These are phyloP conservation scores for Penicillium griseofulvum DNA, from an alignment of 2,329 filamentous ascomycete species.

Conservation along the genomic window DNA sequence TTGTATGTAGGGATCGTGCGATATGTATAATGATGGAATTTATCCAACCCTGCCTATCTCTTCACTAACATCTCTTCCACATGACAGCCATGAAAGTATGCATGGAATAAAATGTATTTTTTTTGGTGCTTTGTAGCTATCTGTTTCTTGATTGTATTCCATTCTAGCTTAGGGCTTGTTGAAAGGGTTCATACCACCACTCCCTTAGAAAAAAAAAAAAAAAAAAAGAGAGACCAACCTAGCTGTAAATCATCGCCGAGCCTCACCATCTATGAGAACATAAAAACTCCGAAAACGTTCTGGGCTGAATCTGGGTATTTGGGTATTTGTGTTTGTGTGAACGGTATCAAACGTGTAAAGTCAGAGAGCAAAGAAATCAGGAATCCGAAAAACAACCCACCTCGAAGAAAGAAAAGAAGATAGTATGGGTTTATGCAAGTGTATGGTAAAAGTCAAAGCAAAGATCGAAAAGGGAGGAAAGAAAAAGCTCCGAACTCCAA, in stretches of 20 bases:
- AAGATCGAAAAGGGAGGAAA: neutral
- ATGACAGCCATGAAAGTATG: neutral
- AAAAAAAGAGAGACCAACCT: conserved; percentile 1
- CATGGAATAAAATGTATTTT: neutral
- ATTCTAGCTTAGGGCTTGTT: conserved; percentile 10
- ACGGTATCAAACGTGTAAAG: conserved; percentile 4
- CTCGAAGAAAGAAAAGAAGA: neutral
- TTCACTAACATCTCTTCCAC: neutral
- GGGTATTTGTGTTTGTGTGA: conserved; percentile 17
- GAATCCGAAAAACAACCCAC: neutral
- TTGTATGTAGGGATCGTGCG: too few relatives aligned
- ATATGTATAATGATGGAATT: too few relatives aligned
- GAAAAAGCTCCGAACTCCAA: conserved; percentile 12
- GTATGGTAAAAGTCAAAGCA: conserved; percentile 2
- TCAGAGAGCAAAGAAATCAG: conserved; percentile 10
- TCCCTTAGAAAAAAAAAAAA: neutral
- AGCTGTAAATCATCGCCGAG: conserved; percentile 2
- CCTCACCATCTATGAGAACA: conserved; percentile 22
- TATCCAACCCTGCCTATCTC: neutral
- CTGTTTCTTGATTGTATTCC: conserved; percentile 6
- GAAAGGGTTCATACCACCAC: neutral
- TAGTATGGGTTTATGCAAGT: conserved; percentile 19
- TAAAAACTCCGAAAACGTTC: conserved; percentile 10
- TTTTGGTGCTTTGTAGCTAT: conserved; percentile 9
- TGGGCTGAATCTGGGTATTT: conserved; percentile 20